phyloP scores from a whole-genome alignment of 2,329 filamentous ascomycete species.

The Pseudocercospora cruenta region DNA sequence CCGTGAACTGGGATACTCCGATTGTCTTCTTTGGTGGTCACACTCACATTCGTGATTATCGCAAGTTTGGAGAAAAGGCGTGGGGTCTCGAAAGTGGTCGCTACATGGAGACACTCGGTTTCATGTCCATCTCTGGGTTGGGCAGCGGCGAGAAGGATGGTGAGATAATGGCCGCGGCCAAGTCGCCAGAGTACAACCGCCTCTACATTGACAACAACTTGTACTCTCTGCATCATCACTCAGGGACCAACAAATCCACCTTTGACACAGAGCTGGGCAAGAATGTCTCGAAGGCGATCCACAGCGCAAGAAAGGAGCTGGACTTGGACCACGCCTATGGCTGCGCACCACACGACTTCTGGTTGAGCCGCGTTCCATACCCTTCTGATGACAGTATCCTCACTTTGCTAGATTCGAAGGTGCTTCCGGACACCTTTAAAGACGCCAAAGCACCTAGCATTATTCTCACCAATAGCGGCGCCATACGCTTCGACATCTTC shows the following conservation, averaged over 20 bases:
- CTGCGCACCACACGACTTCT: conserved; percentile 80
- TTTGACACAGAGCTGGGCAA: conserved; percentile 78
- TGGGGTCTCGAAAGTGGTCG: conserved; percentile 83
- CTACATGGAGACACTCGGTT: conserved; percentile 94
- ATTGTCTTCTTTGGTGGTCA: conserved; percentile 94
- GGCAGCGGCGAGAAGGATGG: conserved; percentile 43
- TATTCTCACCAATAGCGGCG: conserved; percentile 84
- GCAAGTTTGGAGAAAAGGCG: conserved; percentile 75
- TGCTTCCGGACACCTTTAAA: conserved; percentile 64
- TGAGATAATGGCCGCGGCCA: conserved; percentile 39
- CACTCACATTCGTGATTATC: conserved; percentile 83
- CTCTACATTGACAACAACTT: conserved; percentile 95
- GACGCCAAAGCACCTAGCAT: conserved; percentile 61
- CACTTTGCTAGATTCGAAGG: conserved; percentile 73
- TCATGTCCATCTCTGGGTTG: conserved; percentile 80
- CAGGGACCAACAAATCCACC: conserved; percentile 67
- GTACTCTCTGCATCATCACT: conserved; percentile 80
- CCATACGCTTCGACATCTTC: conserved; percentile 94
- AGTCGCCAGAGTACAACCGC: conserved; percentile 65
- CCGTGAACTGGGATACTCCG: conserved; percentile 75
- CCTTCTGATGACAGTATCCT: conserved; percentile 76
- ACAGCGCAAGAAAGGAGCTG: conserved; percentile 69
- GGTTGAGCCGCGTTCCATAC: conserved; percentile 79
- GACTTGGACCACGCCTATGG: conserved; percentile 74
- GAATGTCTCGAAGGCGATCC: conserved; percentile 72